phyloP scores from a whole-genome alignment of 2,329 filamentous ascomycete species.

The Rutstroemia sp. region DNA sequence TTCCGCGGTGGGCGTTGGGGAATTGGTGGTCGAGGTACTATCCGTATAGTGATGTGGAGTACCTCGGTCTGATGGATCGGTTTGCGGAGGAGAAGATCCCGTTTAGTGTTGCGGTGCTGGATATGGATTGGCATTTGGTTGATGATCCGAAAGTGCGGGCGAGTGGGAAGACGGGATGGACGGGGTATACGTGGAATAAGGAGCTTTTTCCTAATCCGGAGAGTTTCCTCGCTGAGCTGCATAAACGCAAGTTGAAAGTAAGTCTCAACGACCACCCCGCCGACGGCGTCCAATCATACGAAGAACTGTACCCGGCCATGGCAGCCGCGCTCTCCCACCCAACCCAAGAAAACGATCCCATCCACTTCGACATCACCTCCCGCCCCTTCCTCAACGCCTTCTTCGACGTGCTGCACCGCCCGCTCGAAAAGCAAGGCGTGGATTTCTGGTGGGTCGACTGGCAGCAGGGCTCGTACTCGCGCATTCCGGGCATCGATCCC shows the following conservation, averaged over 20 bases:
- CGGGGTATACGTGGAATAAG: not conserved
- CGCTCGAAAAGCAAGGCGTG: conserved; percentile 46
- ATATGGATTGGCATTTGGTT: conserved; percentile 62
- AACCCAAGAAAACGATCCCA: not conserved
- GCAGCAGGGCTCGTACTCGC: conserved; percentile 53
- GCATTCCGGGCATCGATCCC: conserved; percentile 51
- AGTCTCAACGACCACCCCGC: not conserved
- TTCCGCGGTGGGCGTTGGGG: conserved; percentile 51
- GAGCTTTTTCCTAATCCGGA: not conserved
- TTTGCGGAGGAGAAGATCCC: conserved; percentile 46
- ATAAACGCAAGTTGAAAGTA: not conserved
- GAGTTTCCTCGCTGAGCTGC: not conserved
- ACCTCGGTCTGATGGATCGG: conserved; percentile 48
- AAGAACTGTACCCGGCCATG: not conserved
- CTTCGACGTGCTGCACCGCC: conserved; percentile 46
- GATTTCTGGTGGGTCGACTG: conserved; percentile 66
- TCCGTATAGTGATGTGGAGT: conserved; percentile 47
- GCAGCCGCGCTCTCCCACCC: not conserved
- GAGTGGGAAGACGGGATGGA: conserved; percentile 15
- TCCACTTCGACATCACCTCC: not conserved
- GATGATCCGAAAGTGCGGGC: conserved; percentile 36
- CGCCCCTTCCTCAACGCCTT: not conserved
- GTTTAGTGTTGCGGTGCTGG: conserved; percentile 51
- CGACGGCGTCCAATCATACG: not conserved
- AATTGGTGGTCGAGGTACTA: conserved; percentile 63